Base-by-base conservation (phyloP, 2,329 filamentous ascomycete species). In the Ploettnerulaceae sp. region DNA sequence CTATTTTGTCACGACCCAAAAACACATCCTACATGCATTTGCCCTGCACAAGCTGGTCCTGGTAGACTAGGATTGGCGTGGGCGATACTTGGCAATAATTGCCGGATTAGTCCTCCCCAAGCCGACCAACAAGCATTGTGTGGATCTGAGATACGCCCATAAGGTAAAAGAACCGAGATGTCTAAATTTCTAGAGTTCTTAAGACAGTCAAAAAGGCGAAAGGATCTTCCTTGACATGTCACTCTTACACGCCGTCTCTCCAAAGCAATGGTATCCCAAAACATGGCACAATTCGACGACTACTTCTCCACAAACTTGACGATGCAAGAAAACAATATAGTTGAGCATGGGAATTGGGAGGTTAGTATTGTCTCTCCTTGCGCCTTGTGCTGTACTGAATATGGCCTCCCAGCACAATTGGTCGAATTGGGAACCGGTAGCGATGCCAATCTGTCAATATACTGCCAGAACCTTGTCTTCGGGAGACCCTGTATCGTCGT, bases 161-260 rank as follows among this genome's bases (percentile, higher is more conserved):
- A 44, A 35, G 41, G 32, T 22, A 36, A 44, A 44, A 29, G 8
- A 35, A 32, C 41, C 41, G 29, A 44, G 41, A 36, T 26, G 12
- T 22, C 24, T 15, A 29, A 26, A 24, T 22, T 44, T 21, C 22
- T 22, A 34, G 28, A 20, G 28, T 32, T 31, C 14, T 28, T 18
- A n/a, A 7, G 2, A 35, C 18, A 18, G 14, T 34, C 14, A 22
- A 20, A 15, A 18, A 26, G 29, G 24, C 15, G 24, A n/a, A 24
- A 43, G 21, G 20, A 17, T 26, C 41, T 36, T 33, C 28, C 31
- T 44, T 25, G 31, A 18, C 15, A 22, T 31, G 22, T 26, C 24
- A 35, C 22, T 25, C 28, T 12, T n/a, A 20, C 26, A 42, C 17
- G 21, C 15, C 15, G n/a, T 21, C 26, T 34, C 15, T n/a, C 12